These are phyloP conservation scores for Harringtonia aguacate DNA, from an alignment of 2,329 filamentous ascomycete species.

Conservation along the genomic window DNA sequence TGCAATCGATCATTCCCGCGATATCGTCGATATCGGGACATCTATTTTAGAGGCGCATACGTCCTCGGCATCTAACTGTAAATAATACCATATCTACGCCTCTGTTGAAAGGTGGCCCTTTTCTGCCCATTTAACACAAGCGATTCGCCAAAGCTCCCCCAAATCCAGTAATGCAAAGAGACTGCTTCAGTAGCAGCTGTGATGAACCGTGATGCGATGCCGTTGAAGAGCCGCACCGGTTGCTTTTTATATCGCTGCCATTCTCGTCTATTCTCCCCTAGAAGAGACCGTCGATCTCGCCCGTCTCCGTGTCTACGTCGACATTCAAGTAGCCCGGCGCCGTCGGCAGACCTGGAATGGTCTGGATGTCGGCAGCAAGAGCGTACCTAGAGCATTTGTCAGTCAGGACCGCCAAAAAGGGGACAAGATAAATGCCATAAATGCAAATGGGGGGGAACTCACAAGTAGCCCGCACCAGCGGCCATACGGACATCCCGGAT, in stretches of 20 bases:
- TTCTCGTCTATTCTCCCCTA: slow-evolving; percentile 31
- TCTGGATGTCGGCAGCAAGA: slow-evolving; percentile 94
- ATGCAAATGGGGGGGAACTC: slow-evolving; percentile 25
- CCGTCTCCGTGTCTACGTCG: slow-evolving; percentile 72
- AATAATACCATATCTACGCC: slow-evolving; percentile 4
- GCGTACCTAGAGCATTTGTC: slow-evolving; percentile 64
- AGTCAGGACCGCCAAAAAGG: slow-evolving; percentile 21
- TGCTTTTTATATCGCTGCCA: background rate
- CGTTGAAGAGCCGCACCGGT: slow-evolving; percentile 11
- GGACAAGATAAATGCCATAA: background rate
- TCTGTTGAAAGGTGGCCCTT: slow-evolving; percentile 13
- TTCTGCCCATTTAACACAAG: background rate
- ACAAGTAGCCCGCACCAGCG: slow-evolving; percentile 86
- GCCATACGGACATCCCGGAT: slow-evolving; percentile 92
- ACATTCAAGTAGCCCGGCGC: slow-evolving; percentile 94
- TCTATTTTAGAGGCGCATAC: too few species aligned
- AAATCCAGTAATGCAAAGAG: background rate
- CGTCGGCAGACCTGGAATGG: slow-evolving; percentile 89
- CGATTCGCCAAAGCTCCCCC: background rate
- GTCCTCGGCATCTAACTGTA: background rate
- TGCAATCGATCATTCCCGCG: too few species aligned
- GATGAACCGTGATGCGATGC: slow-evolving; percentile 4
- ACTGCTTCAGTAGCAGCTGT: background rate
- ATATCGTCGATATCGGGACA: too few species aligned
- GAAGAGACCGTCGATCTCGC: slow-evolving; percentile 81